A percentile compares a stretch with the other conserved stretches of the same genome.
Evolutionary conservation across 768 basidiomycete genomes (phyloP).

Genomic region (Mycena capillaripes): DNA sequence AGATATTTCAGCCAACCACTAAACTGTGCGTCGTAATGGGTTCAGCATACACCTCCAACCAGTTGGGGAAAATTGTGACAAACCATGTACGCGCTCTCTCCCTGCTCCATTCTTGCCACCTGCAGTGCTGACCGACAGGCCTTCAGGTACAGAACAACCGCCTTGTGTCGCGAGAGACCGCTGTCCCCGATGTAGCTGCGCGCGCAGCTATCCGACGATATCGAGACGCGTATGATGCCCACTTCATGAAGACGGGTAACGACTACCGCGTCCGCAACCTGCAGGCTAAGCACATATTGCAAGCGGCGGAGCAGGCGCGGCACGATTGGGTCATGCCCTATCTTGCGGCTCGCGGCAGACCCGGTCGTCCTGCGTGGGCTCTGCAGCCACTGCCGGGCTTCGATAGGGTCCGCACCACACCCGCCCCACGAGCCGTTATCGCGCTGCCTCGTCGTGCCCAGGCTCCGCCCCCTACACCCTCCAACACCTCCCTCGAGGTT

Average conservation of each 20-base stretch:
- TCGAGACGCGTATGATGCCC: not conserved
- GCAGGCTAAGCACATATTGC: not conserved
- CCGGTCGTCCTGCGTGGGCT: conserved; percentile 5
- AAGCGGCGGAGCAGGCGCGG: conserved; percentile 18
- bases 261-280: not conserved
- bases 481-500: no score
- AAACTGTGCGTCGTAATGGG: conserved; percentile 3
- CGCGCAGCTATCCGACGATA: not conserved
- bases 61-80: not conserved
- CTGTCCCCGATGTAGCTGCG: not conserved
- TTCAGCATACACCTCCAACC: not conserved
- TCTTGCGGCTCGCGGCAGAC: not conserved
- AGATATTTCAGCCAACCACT: not conserved
- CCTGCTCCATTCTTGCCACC: not conserved
- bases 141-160: not conserved
- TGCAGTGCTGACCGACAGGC: not conserved
- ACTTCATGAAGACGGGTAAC: conserved; percentile 1
- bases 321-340: conserved; percentile 7
- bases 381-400: conserved; percentile 25
- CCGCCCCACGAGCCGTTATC: no score
- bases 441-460: not conserved
- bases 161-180: not conserved
- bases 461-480: not conserved
- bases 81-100: not conserved
- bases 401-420: not conserved